A percentile compares a stretch with the other conserved stretches of the same genome.
Conservation (phyloP, 2,329 filamentous ascomycete genomes). For the Fusarium pseudoanthophilum region DNA sequence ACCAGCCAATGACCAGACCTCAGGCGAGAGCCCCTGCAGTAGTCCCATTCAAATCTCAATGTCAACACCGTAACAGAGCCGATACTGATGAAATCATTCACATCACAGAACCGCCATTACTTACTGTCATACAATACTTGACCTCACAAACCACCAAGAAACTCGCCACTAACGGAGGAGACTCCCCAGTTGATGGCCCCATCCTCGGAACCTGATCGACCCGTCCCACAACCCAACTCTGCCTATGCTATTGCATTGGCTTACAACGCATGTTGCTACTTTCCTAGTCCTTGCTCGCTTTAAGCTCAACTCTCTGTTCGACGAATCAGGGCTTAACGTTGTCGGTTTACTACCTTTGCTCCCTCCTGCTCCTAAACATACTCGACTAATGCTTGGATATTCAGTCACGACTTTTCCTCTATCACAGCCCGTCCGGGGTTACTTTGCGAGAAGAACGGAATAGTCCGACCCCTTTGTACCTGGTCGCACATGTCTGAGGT, state of each 20-base stretch:
- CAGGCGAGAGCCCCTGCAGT: constrained; percentile 8
- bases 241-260: constrained; percentile 26
- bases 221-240: constrained; percentile 15
- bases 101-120: constrained; percentile 4
- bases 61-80: not conserved
- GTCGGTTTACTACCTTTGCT: constrained; percentile 2
- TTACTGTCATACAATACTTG: not conserved
- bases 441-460: not conserved
- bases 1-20: constrained; percentile 9
- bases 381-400: constrained; percentile 16
- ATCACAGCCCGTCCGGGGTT: constrained; percentile 10
- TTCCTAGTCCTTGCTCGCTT: constrained; percentile 26
- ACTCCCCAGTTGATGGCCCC: constrained; percentile 14
- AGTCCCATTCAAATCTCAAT: not conserved
- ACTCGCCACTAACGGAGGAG: constrained; percentile 2
- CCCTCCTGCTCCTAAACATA: not conserved
- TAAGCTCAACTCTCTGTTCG: not conserved
- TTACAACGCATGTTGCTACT: constrained; percentile 12
- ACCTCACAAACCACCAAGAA: constrained; percentile 24
- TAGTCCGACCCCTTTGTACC: not conserved
- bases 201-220: constrained; percentile 10
- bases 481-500: not conserved
- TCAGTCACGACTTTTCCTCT: constrained; percentile 1
- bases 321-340: constrained; percentile 19
- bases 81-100: not conserved